Base-by-base conservation (phyloP, 2,329 filamentous ascomycete genomes). In the Sporothrix euskadiensis region DNA sequence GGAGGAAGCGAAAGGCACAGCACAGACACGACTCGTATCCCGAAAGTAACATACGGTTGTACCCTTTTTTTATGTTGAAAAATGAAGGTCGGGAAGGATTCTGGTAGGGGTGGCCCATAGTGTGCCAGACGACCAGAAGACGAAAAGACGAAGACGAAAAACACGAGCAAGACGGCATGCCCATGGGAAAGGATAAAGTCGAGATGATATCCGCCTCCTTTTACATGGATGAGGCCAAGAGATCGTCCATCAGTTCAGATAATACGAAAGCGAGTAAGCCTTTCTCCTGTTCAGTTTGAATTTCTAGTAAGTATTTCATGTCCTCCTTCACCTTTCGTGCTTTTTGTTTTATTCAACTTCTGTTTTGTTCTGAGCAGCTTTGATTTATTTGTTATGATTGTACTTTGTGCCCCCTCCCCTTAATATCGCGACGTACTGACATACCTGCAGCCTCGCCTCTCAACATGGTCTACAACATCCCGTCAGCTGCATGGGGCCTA, bases 391-490 rank as follows among this genome's bases (percentile, higher is more conserved):
- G 19, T 35, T 30, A 8, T 14, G 10, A 32, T 26, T 30, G 10
- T 12, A 69, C 22, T 69, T 66, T 54, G 47, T 32, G 32, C 49
- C 12, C 22, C 32, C 2, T 57, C 30, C 32, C 22, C 47, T 22
- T 35, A 9, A 44, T 14, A 32, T 44, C 41, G 14, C 22, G 22
- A 44, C 14, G 7, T 49, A 35, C 39, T 47, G 47, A 61, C 47
- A 22, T 3, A 49, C 30, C 30, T 30, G 4, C 12, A 52, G 57
- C 16, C 57, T 65, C 41, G 22, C 14, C 22, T 54, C 32, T 52
- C 72, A 69, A 41, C 44, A 78, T 78, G 74, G 73, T 70, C 41
- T 35, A 68, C 35, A 16, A 56, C 52, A 32, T 74, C 35, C n/a
- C 59, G 7, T 44, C 56, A 9, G 44, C 73, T 9, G 73, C 59